phyloP scores from a whole-genome alignment of 257 asterid genomes.

The Galeopsis tetrahit region DNA sequence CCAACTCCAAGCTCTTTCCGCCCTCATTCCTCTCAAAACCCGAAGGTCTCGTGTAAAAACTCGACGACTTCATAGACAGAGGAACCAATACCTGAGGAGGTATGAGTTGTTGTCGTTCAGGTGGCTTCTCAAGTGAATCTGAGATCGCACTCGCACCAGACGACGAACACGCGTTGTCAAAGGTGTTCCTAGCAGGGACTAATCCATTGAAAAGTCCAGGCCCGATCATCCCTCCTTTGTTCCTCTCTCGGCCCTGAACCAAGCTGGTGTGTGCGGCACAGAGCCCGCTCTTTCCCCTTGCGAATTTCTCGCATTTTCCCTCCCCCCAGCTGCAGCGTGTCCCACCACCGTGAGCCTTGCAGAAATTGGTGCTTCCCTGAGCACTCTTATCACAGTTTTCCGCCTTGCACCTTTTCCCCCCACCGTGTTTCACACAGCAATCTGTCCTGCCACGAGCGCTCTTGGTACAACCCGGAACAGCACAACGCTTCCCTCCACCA shows the following conservation, averaged over 20 bases:
- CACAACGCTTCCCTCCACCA: conserved; percentile 92
- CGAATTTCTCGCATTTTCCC: conserved; percentile 86
- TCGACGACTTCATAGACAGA: conserved; percentile 50
- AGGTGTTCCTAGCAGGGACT: conserved; percentile 36
- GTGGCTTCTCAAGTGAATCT: conserved; percentile 50
- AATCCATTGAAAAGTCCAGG: conserved; percentile 79
- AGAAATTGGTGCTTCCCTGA: conserved; percentile 88
- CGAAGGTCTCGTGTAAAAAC: no score
- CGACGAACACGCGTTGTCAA: conserved; percentile 49
- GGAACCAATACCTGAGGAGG: conserved; percentile 87
- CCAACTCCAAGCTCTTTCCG: conserved; percentile 41
- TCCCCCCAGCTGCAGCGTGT: conserved; percentile 84
- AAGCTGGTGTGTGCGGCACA: conserved; percentile 85
- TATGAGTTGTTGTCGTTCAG: conserved; percentile 52
- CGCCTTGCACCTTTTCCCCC: conserved; percentile 79
- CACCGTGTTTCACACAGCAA: conserved; percentile 89
- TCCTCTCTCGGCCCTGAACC: conserved; percentile 54
- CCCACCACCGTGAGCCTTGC: conserved; percentile 98
- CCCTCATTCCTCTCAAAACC: no score
- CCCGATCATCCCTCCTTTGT: conserved; percentile 63
- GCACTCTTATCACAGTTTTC: conserved; percentile 85
- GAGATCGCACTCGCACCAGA: conserved; percentile 60
- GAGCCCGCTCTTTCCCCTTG: conserved; percentile 83
- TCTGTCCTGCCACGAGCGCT: conserved; percentile 93
- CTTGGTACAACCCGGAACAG: conserved; percentile 71